Percentiles rank a stretch among this genome's conserved stretches.
These are phyloP conservation scores for Aspergillus coremiiformis DNA, from an alignment of 495 filamentous ascomycete species.

Conservation along the genomic window DNA sequence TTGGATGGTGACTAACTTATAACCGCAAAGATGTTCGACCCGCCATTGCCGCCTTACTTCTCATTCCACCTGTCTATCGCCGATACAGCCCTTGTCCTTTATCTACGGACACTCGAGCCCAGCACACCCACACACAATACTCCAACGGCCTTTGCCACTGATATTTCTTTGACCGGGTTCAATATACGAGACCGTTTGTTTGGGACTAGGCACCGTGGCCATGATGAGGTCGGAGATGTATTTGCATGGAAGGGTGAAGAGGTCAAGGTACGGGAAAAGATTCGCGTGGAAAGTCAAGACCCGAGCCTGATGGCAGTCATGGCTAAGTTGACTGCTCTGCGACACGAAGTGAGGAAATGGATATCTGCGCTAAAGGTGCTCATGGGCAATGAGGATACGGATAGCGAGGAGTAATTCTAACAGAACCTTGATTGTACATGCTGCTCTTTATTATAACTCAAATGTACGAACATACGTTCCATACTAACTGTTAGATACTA, in stretches of 20 bases:
- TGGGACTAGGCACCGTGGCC: conserved; percentile 50
- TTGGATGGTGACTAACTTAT: background rate
- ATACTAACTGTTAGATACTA: no score
- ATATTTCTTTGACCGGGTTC: conserved; percentile 49
- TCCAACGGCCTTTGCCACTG: conserved; percentile 50
- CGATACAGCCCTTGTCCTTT: conserved; percentile 69
- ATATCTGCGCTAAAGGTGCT: conserved; percentile 70
- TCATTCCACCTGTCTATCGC: conserved; percentile 70
- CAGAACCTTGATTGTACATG: background rate
- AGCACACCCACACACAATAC: conserved; percentile 50
- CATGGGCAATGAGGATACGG: conserved; percentile 55
- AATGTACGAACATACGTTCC: no score
- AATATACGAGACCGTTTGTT: conserved; percentile 51
- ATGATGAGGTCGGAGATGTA: conserved; percentile 73
- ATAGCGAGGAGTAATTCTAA: conserved; percentile 25
- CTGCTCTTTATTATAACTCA: background rate
- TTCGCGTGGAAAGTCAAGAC: conserved; percentile 85
- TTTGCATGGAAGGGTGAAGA: conserved; percentile 64
- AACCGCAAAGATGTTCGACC: conserved; percentile 43
- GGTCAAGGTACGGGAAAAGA: conserved; percentile 81
- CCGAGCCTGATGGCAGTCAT: conserved; percentile 80
- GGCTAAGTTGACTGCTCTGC: conserved; percentile 78
- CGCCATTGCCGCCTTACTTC: conserved; percentile 50
- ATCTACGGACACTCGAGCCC: conserved; percentile 70
- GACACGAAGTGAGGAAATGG: conserved; percentile 61